Evolutionary conservation across 345 rosid species (phyloP), one percentile per base, ranked within the genome.

Genomic region (Sonneratia caseolaris): DNA sequence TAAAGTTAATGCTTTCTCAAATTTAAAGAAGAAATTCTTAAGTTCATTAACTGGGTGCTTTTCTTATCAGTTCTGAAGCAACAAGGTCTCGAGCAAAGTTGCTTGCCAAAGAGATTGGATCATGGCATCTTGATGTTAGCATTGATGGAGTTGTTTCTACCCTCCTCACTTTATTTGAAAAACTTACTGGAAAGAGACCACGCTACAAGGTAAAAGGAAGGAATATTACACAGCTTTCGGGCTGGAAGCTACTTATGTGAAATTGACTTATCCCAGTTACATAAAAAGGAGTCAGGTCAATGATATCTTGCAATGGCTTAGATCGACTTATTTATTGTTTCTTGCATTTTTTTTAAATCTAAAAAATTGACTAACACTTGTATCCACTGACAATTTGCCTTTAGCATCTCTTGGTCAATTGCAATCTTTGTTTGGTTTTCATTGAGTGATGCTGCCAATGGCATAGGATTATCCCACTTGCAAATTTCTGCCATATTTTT

Each of bases 61-160:
- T 72, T 68, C 64, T 72, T 83, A 5, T 55, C 83, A 95, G 99
- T 85, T 95, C 98, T 32, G 82, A 84, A 73, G 83, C 79, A 73
- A 89, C 96, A 70, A 91, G 79, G 79, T 80, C 53, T 76, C 86
- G 86, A 66, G 98, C 98, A 71, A 92, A 88, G 89, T 76, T 76
- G 69, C 85, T 95, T 64, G 89, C 98, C 53, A 87, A 86, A 14
- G 97, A 95, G 84, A 92, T 95, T 18, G 99, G 99, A 59, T 82
- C 99, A 1, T 88, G 94, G 97, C 99, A 89, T 89, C 91, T 95
- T 74, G 94, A 95, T 67, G 87, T 91, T 78, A 73, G 79, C 78
- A 89, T 95, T 77, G 98, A 95, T 73, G 83, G 81, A n/a, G 89
- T 95, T 76, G 87, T 90, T 47, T 90, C 99, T 78, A 86, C 98